Evolutionary conservation across 768 basidiomycete genomes (phyloP).

Genomic region (Hortiboletus campestris): DNA sequence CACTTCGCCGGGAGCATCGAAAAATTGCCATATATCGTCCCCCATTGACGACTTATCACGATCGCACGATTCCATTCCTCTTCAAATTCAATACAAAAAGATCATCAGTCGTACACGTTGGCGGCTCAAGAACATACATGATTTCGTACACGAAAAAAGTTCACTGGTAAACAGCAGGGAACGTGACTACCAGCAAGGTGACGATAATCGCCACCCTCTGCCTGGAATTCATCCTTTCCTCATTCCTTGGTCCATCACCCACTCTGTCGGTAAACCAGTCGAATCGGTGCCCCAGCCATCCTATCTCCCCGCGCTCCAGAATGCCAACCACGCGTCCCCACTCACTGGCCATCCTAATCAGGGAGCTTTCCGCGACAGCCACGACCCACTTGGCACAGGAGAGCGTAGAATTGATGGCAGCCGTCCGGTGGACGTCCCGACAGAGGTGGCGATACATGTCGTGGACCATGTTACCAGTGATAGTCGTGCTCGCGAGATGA

Average conservation of each 20-base stretch:
- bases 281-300: slow-evolving; percentile 41
- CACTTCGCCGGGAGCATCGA: no score
- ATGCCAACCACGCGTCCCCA: slow-evolving; percentile 46
- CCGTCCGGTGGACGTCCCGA: slow-evolving; percentile 37
- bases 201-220: slow-evolving; percentile 31
- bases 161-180: not conserved
- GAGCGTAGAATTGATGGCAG: slow-evolving; percentile 35
- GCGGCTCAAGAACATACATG: not conserved
- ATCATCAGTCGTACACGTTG: no score
- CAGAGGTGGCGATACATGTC: slow-evolving; percentile 50
- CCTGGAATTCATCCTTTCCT: slow-evolving; percentile 43
- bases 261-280: slow-evolving; percentile 53
- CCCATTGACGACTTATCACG: no score
- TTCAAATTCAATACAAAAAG: not conserved
- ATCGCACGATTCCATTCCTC: no score
- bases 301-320: slow-evolving; percentile 42
- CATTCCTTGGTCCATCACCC: slow-evolving; percentile 39
- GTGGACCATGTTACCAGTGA: slow-evolving; percentile 44
- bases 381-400: slow-evolving; percentile 36
- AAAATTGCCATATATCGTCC: no score
- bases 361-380: slow-evolving; percentile 48
- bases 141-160: not conserved
- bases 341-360: slow-evolving; percentile 53
- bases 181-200: slow-evolving; percentile 2
- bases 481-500: slow-evolving; percentile 26